phyloP scores from a whole-genome alignment of 331 rosid species.

The Quercus lobata region DNA sequence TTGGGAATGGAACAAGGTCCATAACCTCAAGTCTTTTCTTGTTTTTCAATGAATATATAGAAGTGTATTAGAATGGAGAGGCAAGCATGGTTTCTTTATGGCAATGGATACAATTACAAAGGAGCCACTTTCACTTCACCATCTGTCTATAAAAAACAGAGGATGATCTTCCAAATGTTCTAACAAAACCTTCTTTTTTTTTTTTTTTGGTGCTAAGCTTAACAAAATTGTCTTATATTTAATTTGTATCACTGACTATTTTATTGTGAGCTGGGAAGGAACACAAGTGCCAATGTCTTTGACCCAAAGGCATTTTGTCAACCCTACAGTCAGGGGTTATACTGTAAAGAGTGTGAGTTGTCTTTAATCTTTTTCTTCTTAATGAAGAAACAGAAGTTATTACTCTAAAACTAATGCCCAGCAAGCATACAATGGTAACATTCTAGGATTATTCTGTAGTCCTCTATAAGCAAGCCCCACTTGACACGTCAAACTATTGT shows the following conservation, averaged over 20 bases:
- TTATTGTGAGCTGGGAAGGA: background rate
- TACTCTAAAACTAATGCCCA: background rate
- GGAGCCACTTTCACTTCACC: background rate
- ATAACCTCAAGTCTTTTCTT: background rate
- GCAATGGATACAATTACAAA: background rate
- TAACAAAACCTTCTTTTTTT: background rate
- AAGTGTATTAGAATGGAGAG: background rate
- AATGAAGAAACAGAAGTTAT: background rate
- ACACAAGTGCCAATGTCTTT: background rate
- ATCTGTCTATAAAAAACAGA: background rate
- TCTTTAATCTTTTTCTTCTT: background rate
- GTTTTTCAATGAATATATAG: background rate
- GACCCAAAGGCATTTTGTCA: no score
- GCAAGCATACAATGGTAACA: background rate
- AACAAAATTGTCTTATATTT: background rate
- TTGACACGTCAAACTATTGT: background rate
- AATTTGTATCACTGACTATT: background rate
- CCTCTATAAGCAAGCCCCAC: background rate
- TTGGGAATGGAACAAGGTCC: slow-evolving; percentile 99
- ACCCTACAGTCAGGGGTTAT: no score
- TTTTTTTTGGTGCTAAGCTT: no score
- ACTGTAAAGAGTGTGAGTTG: no score
- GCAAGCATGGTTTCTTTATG: background rate
- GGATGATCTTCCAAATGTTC: background rate
- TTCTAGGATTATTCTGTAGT: background rate